These are phyloP conservation scores for Globisporangium cederbergense DNA, from an alignment of 352 stramenopile genomes.

Conservation along the genomic window DNA sequence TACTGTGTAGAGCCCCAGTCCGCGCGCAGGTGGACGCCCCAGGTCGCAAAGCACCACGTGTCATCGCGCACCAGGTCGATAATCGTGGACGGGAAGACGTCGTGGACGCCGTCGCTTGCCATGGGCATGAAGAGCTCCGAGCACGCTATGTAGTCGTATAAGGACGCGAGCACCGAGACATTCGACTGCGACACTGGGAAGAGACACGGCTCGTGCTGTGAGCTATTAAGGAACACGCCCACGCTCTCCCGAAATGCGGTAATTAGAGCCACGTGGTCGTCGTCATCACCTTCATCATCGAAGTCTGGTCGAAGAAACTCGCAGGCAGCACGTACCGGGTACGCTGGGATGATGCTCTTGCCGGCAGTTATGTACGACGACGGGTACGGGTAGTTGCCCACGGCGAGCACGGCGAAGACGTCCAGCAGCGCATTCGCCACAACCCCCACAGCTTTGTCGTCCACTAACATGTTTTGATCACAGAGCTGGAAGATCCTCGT, in stretches of 20 bases:
- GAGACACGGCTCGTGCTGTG: conserved; percentile 29
- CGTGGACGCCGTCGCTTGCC: conserved; percentile 32
- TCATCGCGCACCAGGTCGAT: conserved; percentile 30
- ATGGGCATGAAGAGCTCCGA: conserved; percentile 49
- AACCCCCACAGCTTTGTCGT: conserved; percentile 18
- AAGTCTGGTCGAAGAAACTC: conserved; percentile 29
- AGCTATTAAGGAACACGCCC: conserved; percentile 48
- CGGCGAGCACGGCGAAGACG: conserved; percentile 31
- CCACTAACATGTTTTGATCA: conserved; percentile 20
- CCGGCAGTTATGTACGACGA: conserved; percentile 53
- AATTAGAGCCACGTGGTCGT: conserved; percentile 18
- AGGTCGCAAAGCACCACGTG: conserved; percentile 30
- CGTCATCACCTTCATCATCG: conserved; percentile 9
- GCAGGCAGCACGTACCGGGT: conserved; percentile 36
- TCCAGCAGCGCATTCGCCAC: conserved; percentile 16
- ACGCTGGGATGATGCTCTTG: conserved; percentile 29
- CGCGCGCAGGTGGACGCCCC: conserved; percentile 44
- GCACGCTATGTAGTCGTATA: conserved; percentile 51
- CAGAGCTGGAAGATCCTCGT: conserved; percentile 27
- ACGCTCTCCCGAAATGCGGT: conserved; percentile 33
- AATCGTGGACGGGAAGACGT: conserved; percentile 28
- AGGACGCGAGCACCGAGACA: conserved; percentile 29
- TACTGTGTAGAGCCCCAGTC: conserved; percentile 43
- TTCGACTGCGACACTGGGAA: conserved; percentile 26
- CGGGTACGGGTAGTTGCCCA: conserved; percentile 49